A percentile compares a stretch with the other conserved stretches of the same genome.
Conservation (phyloP, 169 alveolate species). For the Plasmodium vivax region DNA sequence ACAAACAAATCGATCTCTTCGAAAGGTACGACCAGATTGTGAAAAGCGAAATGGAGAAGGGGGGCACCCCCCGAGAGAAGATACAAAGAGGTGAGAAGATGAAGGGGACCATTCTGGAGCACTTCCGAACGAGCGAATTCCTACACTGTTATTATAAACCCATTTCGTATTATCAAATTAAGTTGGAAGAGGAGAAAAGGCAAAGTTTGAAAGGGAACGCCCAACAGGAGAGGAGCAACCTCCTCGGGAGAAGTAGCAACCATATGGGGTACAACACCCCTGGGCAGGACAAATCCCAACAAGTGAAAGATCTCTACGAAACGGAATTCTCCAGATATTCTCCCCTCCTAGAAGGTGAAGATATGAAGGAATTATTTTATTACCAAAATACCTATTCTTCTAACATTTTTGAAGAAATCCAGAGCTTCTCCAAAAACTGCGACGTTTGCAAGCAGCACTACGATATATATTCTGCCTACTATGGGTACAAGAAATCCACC, state of each 20-base stretch:
- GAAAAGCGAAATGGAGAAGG: constrained; percentile 20
- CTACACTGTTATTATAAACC: constrained; percentile 72
- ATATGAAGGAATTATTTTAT: constrained; percentile 53
- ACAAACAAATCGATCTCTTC: constrained; percentile 34
- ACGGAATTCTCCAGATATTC: constrained; percentile 44
- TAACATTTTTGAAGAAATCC: constrained; percentile 61
- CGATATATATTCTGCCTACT: constrained; percentile 69
- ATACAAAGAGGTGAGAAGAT: constrained; percentile 17
- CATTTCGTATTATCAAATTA: constrained; percentile 60
- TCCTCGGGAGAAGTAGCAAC: neutral
- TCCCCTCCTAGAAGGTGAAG: constrained; percentile 35
- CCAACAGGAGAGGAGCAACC: neutral
- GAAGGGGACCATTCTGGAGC: constrained; percentile 36
- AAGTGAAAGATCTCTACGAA: constrained; percentile 3
- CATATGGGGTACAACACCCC: neutral
- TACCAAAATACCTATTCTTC: constrained; percentile 53
- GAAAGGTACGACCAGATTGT: constrained; percentile 59
- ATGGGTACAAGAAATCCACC: constrained; percentile 57
- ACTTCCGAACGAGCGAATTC: constrained; percentile 37
- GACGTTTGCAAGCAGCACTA: constrained; percentile 71
- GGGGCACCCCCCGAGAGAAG: neutral
- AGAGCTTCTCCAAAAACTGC: constrained; percentile 64
- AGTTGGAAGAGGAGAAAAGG: constrained; percentile 35
- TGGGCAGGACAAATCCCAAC: neutral
- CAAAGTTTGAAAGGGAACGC: neutral